Conservation (phyloP, 257 asterid genomes). For the Ehretia macrophylla region DNA sequence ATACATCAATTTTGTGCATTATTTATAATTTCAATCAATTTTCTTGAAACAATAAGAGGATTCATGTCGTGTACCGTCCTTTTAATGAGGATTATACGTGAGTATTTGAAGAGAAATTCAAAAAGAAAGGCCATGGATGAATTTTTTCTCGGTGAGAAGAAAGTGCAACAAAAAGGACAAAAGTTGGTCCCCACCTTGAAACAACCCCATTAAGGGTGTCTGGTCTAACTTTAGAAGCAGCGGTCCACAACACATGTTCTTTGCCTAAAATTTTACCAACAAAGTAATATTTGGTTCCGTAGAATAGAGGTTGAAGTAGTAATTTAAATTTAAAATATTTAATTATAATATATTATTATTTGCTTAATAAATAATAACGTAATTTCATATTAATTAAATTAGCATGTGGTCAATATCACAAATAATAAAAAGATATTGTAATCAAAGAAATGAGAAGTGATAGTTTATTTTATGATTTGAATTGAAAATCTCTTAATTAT, state of each 20-base stretch:
- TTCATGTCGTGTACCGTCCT: slow-evolving; percentile 1
- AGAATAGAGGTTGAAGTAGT: too few relatives aligned
- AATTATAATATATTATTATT: too few relatives aligned
- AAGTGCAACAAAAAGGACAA: neutral
- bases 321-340: too few relatives aligned
- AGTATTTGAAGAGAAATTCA: slow-evolving; percentile 1
- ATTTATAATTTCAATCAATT: neutral
- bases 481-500: too few relatives aligned
- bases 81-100: slow-evolving; percentile 8
- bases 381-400: too few relatives aligned
- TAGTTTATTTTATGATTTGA: too few relatives aligned
- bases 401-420: too few relatives aligned
- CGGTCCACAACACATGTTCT: slow-evolving; percentile 42
- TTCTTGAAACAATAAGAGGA: neutral
- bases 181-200: neutral
- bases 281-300: too few relatives aligned
- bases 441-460: too few relatives aligned
- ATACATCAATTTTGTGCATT: neutral
- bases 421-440: too few relatives aligned
- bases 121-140: slow-evolving; percentile 15
- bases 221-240: slow-evolving; percentile 38
- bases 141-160: slow-evolving; percentile 9
- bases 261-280: slow-evolving; percentile 27
- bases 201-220: slow-evolving; percentile 7
- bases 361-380: too few relatives aligned